These are phyloP conservation scores for Penicillium samsonianum DNA, from an alignment of 495 filamentous ascomycete species.

Conservation along the genomic window DNA sequence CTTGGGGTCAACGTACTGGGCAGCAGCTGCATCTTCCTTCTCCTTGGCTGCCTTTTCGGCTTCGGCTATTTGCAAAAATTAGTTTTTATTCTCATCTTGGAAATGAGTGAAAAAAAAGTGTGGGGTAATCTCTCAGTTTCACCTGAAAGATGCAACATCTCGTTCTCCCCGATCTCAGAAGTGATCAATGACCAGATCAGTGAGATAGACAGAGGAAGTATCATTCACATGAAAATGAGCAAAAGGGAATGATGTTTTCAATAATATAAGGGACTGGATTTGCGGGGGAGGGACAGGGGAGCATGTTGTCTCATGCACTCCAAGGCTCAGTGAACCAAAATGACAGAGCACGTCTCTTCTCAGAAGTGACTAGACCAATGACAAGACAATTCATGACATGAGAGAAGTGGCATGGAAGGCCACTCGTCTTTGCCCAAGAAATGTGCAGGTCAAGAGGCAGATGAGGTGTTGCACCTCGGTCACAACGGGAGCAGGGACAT, in stretches of 20 bases:
- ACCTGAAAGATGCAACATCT: background rate
- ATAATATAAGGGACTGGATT: background rate
- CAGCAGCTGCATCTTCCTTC: background rate
- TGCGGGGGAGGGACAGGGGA: background rate
- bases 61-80: background rate
- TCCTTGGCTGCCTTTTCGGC: background rate
- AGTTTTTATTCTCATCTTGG: background rate
- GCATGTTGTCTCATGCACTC: background rate
- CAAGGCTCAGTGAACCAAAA: background rate
- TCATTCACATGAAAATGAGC: background rate
- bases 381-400: background rate
- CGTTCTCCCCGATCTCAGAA: background rate
- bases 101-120: background rate
- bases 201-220: background rate
- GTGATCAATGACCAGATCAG: background rate
- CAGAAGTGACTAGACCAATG: background rate
- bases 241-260: background rate
- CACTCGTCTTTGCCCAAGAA: background rate
- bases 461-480: background rate
- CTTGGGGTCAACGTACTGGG: slow-evolving; percentile 7
- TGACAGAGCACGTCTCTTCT: background rate
- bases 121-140: background rate
- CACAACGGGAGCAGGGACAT: background rate
- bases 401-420: background rate
- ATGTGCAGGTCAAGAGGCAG: background rate